Base-by-base conservation (phyloP, 345 rosid genomes). In the Bruguiera parviflora region DNA sequence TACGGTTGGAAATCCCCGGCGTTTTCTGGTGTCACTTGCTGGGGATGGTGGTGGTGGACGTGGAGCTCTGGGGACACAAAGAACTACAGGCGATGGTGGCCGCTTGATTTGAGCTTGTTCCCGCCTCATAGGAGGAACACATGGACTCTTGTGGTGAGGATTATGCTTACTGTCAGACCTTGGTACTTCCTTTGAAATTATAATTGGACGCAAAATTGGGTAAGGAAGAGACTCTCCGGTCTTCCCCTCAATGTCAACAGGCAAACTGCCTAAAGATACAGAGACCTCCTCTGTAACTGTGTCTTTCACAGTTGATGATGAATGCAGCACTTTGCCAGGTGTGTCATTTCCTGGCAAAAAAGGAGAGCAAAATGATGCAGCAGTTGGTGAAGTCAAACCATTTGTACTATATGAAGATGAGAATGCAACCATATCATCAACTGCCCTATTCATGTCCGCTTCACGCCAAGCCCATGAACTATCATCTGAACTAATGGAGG, bases 401-500 rank as follows among this genome's bases (percentile, higher is more conserved):
- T 84, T 94, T 70, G 97, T 84, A 74, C 89, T 88, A 72, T 94
- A 94, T 57, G 98, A 84, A 71, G 98, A 94, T 25, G 97, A 86
- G 85, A 88, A 88, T 13, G 98, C 94, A 82, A 91, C 97, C 98
- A 94, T 84, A 73, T 94, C 98, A 82, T 94, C 98, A 79, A 94
- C 96, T 53, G 94, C 80, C 74, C 96, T 87, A 79, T 83, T 94
- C 87, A 94, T 89, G 78, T 91, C 98, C 53, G 98, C 97, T 82
- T 94, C 98, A 80, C 77, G 95, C 92, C 91, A 86, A 77, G 98
- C 89, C 97, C 97, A 94, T 52, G 86, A 86, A 81, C 98, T 87
- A 84, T 94, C 98, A 82, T 94, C 98, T 77, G 98, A 94, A 82
- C 98, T 91, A 78, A 88, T 95, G 56, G 98, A 94, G 57, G 96